Evolutionary conservation across 1,139 yeast genomes (phyloP).

Genomic region (Taphrina pruni): DNA sequence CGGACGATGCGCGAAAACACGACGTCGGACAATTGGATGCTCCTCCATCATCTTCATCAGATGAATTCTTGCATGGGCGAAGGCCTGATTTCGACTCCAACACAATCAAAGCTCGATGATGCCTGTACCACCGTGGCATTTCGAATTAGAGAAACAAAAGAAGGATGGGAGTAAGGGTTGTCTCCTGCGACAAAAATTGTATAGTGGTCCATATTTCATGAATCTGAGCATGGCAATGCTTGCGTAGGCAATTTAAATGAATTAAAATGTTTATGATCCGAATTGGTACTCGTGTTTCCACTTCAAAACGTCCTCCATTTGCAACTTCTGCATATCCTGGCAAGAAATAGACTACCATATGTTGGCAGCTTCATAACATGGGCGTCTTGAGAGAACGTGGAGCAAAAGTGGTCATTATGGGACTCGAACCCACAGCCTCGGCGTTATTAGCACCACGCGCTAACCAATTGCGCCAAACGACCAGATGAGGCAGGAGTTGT

Average conservation of each 20-base stretch:
- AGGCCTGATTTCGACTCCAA: slow-evolving; percentile 6
- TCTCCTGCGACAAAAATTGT: too few species aligned
- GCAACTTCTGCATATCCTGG: too few species aligned
- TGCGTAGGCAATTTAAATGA: too few species aligned
- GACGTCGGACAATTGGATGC: slow-evolving; percentile 14
- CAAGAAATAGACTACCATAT: too few species aligned
- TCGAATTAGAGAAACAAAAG: too few species aligned
- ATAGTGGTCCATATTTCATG: too few species aligned
- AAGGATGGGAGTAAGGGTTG: too few species aligned
- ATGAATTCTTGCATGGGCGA: slow-evolving; percentile 13
- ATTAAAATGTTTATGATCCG: too few species aligned
- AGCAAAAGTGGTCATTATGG: slow-evolving; percentile 28
- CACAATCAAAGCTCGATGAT: neutral
- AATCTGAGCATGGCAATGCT: too few species aligned
- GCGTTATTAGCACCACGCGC: slow-evolving; percentile 40
- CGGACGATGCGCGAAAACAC: slow-evolving; percentile 17
- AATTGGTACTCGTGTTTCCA: too few species aligned
- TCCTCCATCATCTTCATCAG: neutral
- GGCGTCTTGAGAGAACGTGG: neutral
- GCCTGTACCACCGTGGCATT: too few species aligned
- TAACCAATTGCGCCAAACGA: slow-evolving; percentile 39
- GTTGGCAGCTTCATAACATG: too few species aligned
- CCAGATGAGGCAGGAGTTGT: slow-evolving; percentile 1
- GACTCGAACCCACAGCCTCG: slow-evolving; percentile 40
- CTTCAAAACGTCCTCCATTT: neutral